Evolutionary conservation across 2,329 filamentous ascomycete species (phyloP), one percentile per base, ranked within the genome.

Genomic region (Aspergillus puulaauensis): DNA sequence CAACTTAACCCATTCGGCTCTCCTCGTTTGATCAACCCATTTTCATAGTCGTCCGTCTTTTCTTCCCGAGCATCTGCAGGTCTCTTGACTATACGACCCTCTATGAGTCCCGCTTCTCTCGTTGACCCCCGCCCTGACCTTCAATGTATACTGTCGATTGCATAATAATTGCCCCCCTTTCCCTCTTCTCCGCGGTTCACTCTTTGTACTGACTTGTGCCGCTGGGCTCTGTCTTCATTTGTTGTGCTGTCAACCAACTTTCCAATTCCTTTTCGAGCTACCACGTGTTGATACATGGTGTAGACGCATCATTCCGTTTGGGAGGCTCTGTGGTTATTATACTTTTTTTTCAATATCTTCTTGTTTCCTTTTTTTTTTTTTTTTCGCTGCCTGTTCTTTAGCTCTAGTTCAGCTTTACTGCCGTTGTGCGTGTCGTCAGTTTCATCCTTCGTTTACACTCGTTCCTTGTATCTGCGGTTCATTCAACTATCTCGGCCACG

Each of bases 311-410:
- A 61, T 69, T 64, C 61, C 61, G 54, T 65, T 68, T 70, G 69
- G 69, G 68, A 65, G 70, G 68, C 64, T 68, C 56, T 66, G 62
- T 70, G 60, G 62, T 65, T 64, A 58, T 65, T 64, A 64, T 37
- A 15, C 35, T 37, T 67, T 58, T 43, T 63, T 56, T 51, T 58
- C 56, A 45, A 48, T 50, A 50, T 44, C 46, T 52, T 57, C 39
- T 44, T 58, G 45, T 53, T 53, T 53, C 59, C 54, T 59, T 49
- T 33, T 54, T 57, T 59, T 62, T 63, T 27, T 37, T 54, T 58
- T 27, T 53, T 45, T 61, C 59, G 43, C 55, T 54, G 52, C 21
- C 45, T 39, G 23, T 33, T 40, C 37, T 27, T 50, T 43, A 45
- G 37, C 48, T 57, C 50, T 24, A 50, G 44, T 50, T 50, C 44